A percentile compares a stretch with the other conserved stretches of the same genome.
phyloP scores from a whole-genome alignment of 1,284 basidiomycete genomes.

The Boletus subluridellus region DNA sequence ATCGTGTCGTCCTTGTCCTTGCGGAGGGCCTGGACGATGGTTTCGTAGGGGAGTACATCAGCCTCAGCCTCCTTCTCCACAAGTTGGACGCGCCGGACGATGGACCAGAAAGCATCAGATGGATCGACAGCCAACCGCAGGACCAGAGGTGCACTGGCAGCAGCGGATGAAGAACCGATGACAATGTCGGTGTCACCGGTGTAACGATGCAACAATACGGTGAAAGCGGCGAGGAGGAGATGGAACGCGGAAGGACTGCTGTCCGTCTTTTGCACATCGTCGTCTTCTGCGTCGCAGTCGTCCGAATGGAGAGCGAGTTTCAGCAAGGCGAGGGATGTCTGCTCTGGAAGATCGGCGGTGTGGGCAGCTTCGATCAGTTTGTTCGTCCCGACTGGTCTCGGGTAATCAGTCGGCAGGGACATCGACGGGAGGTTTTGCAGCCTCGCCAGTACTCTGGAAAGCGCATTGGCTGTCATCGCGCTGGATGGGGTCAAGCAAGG shows the following conservation, averaged over 20 bases:
- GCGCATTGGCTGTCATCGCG: slow-evolving; percentile 39
- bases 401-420: slow-evolving; percentile 95
- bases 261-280: slow-evolving; percentile 42
- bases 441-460: slow-evolving; percentile 56
- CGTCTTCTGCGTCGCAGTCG: slow-evolving; percentile 51
- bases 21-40: slow-evolving; percentile 71
- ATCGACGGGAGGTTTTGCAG: slow-evolving; percentile 83
- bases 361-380: slow-evolving; percentile 80
- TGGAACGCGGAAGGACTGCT: slow-evolving; percentile 83
- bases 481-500: not conserved
- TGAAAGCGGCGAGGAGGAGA: slow-evolving; percentile 87
- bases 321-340: slow-evolving; percentile 65
- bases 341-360: slow-evolving; percentile 60
- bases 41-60: slow-evolving; percentile 82
- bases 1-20: slow-evolving; percentile 59
- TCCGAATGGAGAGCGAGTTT: slow-evolving; percentile 76
- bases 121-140: slow-evolving; percentile 85
- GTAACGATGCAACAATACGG: slow-evolving; percentile 89
- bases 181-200: slow-evolving; percentile 95
- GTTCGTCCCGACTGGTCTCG: slow-evolving; percentile 71
- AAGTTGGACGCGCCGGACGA: slow-evolving; percentile 83
- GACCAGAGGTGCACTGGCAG: slow-evolving; percentile 77
- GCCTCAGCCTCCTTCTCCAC: slow-evolving; percentile 82
- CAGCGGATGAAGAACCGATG: slow-evolving; percentile 85
- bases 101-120: slow-evolving; percentile 86